A percentile compares a stretch with the other conserved stretches of the same genome.
Conservation (phyloP, 2,329 filamentous ascomycete species). For the Sclerotinia trifoliorum region DNA sequence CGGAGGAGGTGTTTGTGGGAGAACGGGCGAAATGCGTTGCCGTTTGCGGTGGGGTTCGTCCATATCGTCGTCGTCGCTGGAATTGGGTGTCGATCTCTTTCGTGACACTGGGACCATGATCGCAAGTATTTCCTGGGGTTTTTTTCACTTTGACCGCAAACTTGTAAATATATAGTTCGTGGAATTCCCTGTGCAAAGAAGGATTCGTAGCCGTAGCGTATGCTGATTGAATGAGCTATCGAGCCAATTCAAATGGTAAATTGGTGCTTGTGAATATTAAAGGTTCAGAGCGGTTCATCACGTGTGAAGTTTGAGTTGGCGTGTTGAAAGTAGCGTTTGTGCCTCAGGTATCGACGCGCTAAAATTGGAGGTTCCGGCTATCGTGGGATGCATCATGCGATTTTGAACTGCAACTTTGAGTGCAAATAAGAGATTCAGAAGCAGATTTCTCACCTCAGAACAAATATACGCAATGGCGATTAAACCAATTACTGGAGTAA, state of each 20-base stretch:
- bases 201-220: not conserved
- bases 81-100: conserved; percentile 34
- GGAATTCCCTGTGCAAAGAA: not conserved
- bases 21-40: conserved; percentile 27
- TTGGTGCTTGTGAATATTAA: conserved; percentile 1
- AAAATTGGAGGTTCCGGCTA: conserved; percentile 14
- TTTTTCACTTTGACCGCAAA: not conserved
- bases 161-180: not conserved
- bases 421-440: conserved; percentile 34
- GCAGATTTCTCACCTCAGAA: conserved; percentile 33
- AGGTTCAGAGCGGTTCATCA: conserved; percentile 5
- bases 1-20: conserved; percentile 34
- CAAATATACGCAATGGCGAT: conserved; percentile 39
- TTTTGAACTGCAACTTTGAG: conserved; percentile 27
- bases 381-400: conserved; percentile 29
- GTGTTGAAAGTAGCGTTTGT: not conserved
- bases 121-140: not conserved
- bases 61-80: conserved; percentile 35
- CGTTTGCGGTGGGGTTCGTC: conserved; percentile 35
- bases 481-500: conserved; percentile 42
- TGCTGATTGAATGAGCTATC: not conserved
- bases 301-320: conserved; percentile 1
- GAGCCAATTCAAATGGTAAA: not conserved
- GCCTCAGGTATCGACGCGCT: conserved; percentile 14
- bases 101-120: conserved; percentile 28